Percentiles rank a stretch among this genome's conserved stretches.
These are phyloP conservation scores for Limonium bicolor DNA, from an alignment of 148 eudicot species.

Conservation along the genomic window DNA sequence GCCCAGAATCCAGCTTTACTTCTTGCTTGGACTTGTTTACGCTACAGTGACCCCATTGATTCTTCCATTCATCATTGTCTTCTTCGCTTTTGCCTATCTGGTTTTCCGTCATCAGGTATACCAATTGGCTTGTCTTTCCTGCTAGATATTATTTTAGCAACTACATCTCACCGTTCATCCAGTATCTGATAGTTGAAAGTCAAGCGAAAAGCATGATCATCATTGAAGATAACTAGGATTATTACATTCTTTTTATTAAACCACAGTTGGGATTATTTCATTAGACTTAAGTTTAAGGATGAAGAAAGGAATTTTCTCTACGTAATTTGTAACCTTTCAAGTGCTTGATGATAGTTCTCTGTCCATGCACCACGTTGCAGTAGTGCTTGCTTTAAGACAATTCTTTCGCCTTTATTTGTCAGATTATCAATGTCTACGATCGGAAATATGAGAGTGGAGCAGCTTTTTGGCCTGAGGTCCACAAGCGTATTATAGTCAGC, in stretches of 20 bases:
- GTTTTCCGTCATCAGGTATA: conserved; percentile 7
- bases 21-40: conserved; percentile 2
- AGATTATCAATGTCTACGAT: conserved; percentile 3
- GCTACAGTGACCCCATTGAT: conserved; percentile 2
- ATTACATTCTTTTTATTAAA: too few species aligned
- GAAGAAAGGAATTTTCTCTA: too few species aligned
- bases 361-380: neutral
- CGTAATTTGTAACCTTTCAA: too few species aligned
- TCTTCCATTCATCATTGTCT: conserved; percentile 6
- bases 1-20: conserved; percentile 7
- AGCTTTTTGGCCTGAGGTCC: conserved; percentile 4
- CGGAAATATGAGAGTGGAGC: conserved; percentile 5
- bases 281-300: too few species aligned
- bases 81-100: conserved; percentile 5
- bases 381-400: too few species aligned
- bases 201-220: too few species aligned
- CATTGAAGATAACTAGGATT: too few species aligned
- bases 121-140: neutral
- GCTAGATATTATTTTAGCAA: too few species aligned
- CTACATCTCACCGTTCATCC: too few species aligned
- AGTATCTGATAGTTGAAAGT: too few species aligned
- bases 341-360: neutral
- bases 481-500: conserved; percentile 1
- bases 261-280: too few species aligned
- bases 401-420: too few species aligned